Percentiles rank a stretch among this genome's conserved stretches.
phyloP scores from a whole-genome alignment of 1,139 yeast species.

The Kodamaea sp. region DNA sequence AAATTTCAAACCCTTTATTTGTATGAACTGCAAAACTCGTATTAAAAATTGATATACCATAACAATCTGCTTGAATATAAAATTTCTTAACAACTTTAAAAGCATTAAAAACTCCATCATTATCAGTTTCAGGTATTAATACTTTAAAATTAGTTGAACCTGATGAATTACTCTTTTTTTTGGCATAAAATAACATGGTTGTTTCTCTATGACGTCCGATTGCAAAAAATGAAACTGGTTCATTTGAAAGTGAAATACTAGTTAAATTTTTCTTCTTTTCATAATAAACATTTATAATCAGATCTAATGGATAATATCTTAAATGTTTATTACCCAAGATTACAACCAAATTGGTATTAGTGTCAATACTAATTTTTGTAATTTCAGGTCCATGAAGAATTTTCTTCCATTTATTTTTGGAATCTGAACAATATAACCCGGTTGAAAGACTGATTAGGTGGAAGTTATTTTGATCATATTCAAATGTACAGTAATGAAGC shows the following conservation, averaged over 20 bases:
- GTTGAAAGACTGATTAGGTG: conserved; percentile 33
- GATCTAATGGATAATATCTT: conserved; percentile 56
- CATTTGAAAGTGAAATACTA: conserved; percentile 35
- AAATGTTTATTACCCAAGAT: conserved; percentile 58
- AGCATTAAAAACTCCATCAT: conserved; percentile 47
- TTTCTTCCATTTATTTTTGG: conserved; percentile 55
- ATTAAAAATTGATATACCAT: conserved; percentile 55
- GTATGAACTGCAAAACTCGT: conserved; percentile 66
- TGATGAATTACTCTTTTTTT: conserved; percentile 43
- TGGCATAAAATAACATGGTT: conserved; percentile 53
- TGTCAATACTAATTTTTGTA: conserved; percentile 59
- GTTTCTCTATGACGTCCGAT: conserved; percentile 62
- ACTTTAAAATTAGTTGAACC: conserved; percentile 51
- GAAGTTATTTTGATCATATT: conserved; percentile 23
- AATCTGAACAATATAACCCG: conserved; percentile 48
- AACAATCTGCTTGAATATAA: conserved; percentile 51
- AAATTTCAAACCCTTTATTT: conserved; percentile 63
- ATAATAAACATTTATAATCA: conserved; percentile 37
- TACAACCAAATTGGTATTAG: conserved; percentile 54
- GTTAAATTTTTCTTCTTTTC: conserved; percentile 30
- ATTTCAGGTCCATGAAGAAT: conserved; percentile 54
- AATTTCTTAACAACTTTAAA: conserved; percentile 50
- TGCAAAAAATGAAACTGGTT: conserved; percentile 48
- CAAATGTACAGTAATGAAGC: conserved; percentile 26
- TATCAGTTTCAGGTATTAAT: conserved; percentile 47